These are phyloP conservation scores for Sherardia arvensis DNA, from an alignment of 257 asterid species.

Conservation along the genomic window DNA sequence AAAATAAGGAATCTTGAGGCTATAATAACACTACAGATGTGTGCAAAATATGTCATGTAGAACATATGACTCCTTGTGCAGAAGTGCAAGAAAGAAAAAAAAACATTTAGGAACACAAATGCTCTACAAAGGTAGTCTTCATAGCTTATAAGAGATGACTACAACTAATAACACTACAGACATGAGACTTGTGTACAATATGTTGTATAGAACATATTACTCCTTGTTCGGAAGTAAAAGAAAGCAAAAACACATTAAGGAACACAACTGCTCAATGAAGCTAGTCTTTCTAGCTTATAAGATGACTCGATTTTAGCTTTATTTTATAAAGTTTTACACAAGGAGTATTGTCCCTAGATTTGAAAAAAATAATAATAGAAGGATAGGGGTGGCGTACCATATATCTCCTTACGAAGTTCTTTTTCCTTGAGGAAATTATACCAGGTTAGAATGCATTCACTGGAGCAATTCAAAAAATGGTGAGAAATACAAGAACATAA, in stretches of 20 bases:
- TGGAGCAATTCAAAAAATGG: slow-evolving; percentile 23
- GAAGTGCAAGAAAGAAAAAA: background rate
- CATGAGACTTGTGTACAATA: too few species aligned
- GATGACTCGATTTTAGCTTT: background rate
- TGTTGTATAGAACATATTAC: too few species aligned
- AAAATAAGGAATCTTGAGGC: background rate
- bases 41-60: background rate
- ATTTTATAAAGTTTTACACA: background rate
- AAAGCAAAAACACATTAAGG: background rate
- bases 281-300: background rate
- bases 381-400: slow-evolving; percentile 26
- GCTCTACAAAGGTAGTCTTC: background rate
- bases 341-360: background rate
- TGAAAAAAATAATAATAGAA: slow-evolving; percentile 33
- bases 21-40: background rate
- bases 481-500: slow-evolving; percentile 5
- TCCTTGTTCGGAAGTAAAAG: too few species aligned
- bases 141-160: background rate
- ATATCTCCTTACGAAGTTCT: slow-evolving; percentile 26
- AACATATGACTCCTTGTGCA: background rate
- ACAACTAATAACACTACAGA: too few species aligned
- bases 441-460: slow-evolving; percentile 83
- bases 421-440: slow-evolving; percentile 59
- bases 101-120: background rate
- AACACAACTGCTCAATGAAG: background rate